Conservation (phyloP, 805 yeast species). For the Spathaspora passalidarum region DNA sequence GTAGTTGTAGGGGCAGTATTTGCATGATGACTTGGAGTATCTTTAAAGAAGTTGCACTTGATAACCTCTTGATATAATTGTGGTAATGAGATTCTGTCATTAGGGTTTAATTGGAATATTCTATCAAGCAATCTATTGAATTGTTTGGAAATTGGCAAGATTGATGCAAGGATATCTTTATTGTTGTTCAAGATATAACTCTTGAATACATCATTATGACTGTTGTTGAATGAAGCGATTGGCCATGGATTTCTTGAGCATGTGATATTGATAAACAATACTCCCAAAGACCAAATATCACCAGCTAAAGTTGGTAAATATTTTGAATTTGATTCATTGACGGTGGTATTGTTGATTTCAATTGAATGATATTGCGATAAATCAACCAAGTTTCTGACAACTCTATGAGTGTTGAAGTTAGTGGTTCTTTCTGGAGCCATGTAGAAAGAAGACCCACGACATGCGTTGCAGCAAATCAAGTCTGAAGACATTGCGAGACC, state of each 20-base stretch:
- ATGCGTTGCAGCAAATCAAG: conserved; percentile 61
- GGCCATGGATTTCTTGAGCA: conserved; percentile 92
- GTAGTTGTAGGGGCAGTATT: not conserved
- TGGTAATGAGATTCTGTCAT: conserved; percentile 42
- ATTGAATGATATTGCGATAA: conserved; percentile 23
- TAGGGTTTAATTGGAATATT: conserved; percentile 47
- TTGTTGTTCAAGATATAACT: conserved; percentile 60
- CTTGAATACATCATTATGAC: conserved; percentile 49
- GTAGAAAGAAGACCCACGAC: conserved; percentile 85
- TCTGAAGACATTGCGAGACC: conserved; percentile 74
- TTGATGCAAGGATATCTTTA: conserved; percentile 50
- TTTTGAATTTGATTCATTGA: conserved; percentile 21
- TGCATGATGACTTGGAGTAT: conserved; percentile 5
- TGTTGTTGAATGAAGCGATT: conserved; percentile 63
- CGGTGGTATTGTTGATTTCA: conserved; percentile 13
- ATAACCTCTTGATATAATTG: conserved; percentile 39
- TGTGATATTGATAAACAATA: conserved; percentile 73
- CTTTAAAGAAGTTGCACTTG: conserved; percentile 29
- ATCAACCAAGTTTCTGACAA: conserved; percentile 26
- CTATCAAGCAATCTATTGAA: conserved; percentile 50
- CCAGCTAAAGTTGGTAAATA: conserved; percentile 70
- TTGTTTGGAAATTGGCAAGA: conserved; percentile 70
- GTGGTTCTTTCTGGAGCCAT: conserved; percentile 89
- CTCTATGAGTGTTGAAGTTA: conserved; percentile 35
- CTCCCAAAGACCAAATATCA: conserved; percentile 82